phyloP scores from a whole-genome alignment of 345 rosid species.

The Salix exigua region DNA sequence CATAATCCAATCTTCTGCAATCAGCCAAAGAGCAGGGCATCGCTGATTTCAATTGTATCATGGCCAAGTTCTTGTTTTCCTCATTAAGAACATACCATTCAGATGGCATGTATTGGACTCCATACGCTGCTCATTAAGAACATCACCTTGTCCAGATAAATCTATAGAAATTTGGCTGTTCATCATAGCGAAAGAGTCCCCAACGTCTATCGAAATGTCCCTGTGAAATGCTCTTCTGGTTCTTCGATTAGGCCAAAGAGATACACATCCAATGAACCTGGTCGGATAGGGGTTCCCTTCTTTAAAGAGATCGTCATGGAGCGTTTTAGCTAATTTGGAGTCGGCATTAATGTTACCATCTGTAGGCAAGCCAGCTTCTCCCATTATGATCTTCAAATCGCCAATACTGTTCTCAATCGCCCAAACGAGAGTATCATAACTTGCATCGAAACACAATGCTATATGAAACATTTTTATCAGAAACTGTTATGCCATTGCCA shows the following conservation, averaged over 20 bases:
- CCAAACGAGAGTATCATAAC: conserved; percentile 73
- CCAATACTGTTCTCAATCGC: conserved; percentile 43
- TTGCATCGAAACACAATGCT: conserved; percentile 72
- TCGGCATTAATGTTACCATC: conserved; percentile 48
- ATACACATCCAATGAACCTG: conserved; percentile 52
- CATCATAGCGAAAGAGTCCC: conserved; percentile 80
- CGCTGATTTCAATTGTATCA: conserved; percentile 22
- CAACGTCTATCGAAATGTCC: conserved; percentile 85
- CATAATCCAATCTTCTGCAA: conserved; percentile 43
- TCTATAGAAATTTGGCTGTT: conserved; percentile 67
- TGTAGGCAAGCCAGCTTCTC: conserved; percentile 98
- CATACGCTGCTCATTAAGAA: conserved; percentile 62
- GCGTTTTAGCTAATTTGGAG: conserved; percentile 41
- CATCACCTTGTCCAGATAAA: conserved; percentile 49
- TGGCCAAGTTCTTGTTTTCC: conserved; percentile 3
- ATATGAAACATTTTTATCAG: conserved; percentile 43
- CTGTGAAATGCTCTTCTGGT: conserved; percentile 65
- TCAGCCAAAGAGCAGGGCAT: conserved; percentile 58
- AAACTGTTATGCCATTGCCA: conserved; percentile 15
- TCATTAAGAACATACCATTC: conserved; percentile 61
- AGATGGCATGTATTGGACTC: conserved; percentile 48
- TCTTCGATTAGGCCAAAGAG: conserved; percentile 68
- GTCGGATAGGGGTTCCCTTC: conserved; percentile 62
- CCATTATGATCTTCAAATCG: conserved; percentile 57
- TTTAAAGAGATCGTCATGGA: conserved; percentile 66